Conservation (phyloP, 1,139 yeast genomes). For the Protomyces inundatus region DNA sequence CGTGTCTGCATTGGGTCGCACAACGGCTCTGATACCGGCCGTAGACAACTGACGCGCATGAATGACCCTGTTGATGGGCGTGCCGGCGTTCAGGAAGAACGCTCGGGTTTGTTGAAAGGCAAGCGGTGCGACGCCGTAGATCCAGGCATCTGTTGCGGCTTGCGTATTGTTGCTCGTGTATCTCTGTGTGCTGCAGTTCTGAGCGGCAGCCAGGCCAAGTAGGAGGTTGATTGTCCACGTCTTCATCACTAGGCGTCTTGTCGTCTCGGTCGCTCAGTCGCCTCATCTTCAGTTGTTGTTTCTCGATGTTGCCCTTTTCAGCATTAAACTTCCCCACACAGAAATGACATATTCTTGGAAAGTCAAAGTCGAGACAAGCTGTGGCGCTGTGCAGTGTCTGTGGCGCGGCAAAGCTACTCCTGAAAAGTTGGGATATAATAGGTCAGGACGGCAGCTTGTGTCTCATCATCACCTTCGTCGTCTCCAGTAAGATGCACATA, state of each 20-base stretch:
- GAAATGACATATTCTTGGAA: too few species aligned
- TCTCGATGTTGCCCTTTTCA: too few species aligned
- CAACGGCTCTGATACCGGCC: neutral
- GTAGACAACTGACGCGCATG: neutral
- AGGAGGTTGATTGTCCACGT: neutral
- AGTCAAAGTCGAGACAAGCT: neutral
- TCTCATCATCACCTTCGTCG: conserved; percentile 31
- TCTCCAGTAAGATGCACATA: conserved; percentile 38
- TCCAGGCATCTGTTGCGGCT: neutral
- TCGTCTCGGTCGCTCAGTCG: too few species aligned
- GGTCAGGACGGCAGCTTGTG: conserved; percentile 31
- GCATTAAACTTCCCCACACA: too few species aligned
- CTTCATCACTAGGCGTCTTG: too few species aligned
- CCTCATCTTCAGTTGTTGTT: too few species aligned
- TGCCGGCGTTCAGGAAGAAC: neutral
- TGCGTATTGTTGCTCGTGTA: neutral
- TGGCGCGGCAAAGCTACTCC: conserved; percentile 1
- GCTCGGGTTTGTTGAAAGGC: neutral
- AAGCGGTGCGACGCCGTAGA: neutral
- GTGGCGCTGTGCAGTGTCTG: neutral
- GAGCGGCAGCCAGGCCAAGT: neutral
- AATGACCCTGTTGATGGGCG: neutral
- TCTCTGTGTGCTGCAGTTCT: neutral
- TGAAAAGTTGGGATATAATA: conserved; percentile 30
- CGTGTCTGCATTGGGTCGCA: conserved; percentile 2